phyloP scores from a whole-genome alignment of 371 early-diverging fungal species.

The Amoeboaphelidium protococcarum region DNA sequence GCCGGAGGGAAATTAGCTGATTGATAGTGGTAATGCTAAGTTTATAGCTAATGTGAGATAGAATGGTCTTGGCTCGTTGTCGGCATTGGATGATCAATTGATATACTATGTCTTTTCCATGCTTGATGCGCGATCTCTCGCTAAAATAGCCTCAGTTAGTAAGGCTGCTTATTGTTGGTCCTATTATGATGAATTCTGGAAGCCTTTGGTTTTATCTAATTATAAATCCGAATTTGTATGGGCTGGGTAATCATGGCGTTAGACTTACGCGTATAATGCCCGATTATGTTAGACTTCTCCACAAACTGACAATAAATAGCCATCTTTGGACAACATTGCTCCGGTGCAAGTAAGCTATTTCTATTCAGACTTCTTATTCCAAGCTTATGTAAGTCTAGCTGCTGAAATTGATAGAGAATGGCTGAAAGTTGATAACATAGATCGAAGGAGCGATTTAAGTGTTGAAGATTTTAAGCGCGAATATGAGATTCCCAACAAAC shows the following conservation, averaged over 20 bases:
- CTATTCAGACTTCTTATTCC: conserved; percentile 27
- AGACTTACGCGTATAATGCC: neutral
- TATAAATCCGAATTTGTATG: conserved; percentile 1
- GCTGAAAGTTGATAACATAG: conserved; percentile 15
- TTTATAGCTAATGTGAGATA: conserved; percentile 11
- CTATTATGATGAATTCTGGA: neutral
- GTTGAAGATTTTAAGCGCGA: neutral
- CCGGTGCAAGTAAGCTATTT: conserved; percentile 12
- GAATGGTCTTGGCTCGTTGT: conserved; percentile 17
- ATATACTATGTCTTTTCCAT: conserved; percentile 13
- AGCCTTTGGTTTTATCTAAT: neutral
- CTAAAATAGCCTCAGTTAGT: conserved; percentile 13
- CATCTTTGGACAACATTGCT: neutral
- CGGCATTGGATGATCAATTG: conserved; percentile 17
- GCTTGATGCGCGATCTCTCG: conserved; percentile 9
- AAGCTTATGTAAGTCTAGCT: conserved; percentile 20
- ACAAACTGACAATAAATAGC: neutral
- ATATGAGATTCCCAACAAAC: conserved; percentile 4
- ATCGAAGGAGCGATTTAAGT: conserved; percentile 7
- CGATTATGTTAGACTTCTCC: neutral
- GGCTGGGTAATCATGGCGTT: neutral
- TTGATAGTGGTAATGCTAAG: conserved; percentile 11
- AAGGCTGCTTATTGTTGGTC: conserved; percentile 7
- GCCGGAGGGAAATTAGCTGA: conserved; percentile 25
- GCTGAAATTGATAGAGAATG: conserved; percentile 14